These are phyloP conservation scores for Collybiopsis confluens DNA, from an alignment of 768 basidiomycete genomes.

Conservation along the genomic window DNA sequence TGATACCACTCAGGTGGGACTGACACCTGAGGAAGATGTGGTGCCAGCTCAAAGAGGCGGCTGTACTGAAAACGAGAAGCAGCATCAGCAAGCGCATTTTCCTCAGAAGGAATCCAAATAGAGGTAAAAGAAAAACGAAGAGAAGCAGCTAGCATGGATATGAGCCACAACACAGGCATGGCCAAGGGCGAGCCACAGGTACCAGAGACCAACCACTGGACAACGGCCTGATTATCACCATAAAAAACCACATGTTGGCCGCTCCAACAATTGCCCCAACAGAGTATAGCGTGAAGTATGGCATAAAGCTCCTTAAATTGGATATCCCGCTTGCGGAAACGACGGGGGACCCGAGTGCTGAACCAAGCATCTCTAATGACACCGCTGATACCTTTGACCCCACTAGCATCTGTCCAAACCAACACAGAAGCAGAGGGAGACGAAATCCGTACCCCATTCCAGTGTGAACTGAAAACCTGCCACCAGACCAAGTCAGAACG, in stretches of 20 bases:
- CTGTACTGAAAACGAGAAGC: too few relatives aligned
- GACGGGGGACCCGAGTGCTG: conserved; percentile 16
- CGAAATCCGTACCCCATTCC: conserved; percentile 15
- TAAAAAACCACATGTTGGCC: too few relatives aligned
- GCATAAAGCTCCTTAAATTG: conserved; percentile 22
- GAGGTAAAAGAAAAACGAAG: conserved; percentile 7
- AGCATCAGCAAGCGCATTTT: conserved; percentile 10
- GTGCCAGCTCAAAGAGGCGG: conserved; percentile 14
- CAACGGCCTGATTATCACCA: too few relatives aligned
- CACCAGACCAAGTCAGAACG: conserved; percentile 27
- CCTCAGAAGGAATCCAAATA: too few relatives aligned
- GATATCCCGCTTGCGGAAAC: conserved; percentile 16
- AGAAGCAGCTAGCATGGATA: conserved; percentile 4
- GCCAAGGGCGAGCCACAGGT: conserved; percentile 13
- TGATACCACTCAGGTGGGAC: conserved; percentile 13
- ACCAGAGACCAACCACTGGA: too few relatives aligned
- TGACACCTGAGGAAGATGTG: conserved; percentile 10
- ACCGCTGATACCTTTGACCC: conserved; percentile 17
- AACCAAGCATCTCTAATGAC: conserved; percentile 18
- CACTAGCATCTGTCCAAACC: conserved; percentile 25
- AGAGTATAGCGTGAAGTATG: conserved; percentile 17
- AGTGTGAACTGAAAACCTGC: conserved; percentile 5
- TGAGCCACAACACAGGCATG: too few relatives aligned
- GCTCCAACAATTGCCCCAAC: conserved; percentile 13
- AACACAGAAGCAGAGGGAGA: conserved; percentile 8